These are phyloP conservation scores for Domatiomyces catenatus DNA, from an alignment of 2,329 filamentous ascomycete genomes.

Conservation along the genomic window DNA sequence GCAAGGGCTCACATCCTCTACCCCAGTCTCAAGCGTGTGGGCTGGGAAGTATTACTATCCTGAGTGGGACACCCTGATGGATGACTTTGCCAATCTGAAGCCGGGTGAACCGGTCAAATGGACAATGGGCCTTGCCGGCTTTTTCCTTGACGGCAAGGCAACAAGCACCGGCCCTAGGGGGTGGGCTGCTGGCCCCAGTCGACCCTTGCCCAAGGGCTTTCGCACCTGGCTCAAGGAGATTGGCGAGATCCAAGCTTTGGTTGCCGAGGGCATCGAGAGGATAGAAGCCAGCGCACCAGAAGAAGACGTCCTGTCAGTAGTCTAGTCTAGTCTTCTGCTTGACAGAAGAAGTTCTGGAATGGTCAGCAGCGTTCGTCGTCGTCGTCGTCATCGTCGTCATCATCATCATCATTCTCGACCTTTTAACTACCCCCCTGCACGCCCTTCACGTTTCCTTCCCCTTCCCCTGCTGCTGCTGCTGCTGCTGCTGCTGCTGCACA, in stretches of 20 bases:
- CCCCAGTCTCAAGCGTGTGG: constrained; percentile 19
- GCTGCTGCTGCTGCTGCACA: constrained; percentile 23
- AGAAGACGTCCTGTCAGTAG: background rate
- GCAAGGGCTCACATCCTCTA: constrained; percentile 2
- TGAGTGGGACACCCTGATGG: constrained; percentile 28
- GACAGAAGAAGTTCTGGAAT: background rate
- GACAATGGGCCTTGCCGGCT: constrained; percentile 20
- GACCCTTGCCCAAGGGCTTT: constrained; percentile 20
- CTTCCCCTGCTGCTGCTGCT: constrained; percentile 2
- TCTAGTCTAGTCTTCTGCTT: background rate
- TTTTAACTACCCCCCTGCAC: constrained; percentile 12
- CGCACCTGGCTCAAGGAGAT: constrained; percentile 23
- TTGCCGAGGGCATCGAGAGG: constrained; percentile 17
- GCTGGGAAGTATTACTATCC: constrained; percentile 18
- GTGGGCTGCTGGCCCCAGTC: constrained; percentile 4
- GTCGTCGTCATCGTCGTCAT: background rate
- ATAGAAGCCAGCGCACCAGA: background rate
- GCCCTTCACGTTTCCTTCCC: constrained; percentile 11
- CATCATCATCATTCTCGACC: background rate
- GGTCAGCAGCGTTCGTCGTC: constrained; percentile 2
- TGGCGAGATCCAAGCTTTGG: constrained; percentile 22
- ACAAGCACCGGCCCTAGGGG: constrained; percentile 14
- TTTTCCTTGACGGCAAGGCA: constrained; percentile 18
- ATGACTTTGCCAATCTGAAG: constrained; percentile 22
- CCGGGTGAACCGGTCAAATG: constrained; percentile 23